Evolutionary conservation across 164 flowering plant species (phyloP), one percentile per base, ranked within the genome.

Genomic region (Dillenia suffruticosa): DNA sequence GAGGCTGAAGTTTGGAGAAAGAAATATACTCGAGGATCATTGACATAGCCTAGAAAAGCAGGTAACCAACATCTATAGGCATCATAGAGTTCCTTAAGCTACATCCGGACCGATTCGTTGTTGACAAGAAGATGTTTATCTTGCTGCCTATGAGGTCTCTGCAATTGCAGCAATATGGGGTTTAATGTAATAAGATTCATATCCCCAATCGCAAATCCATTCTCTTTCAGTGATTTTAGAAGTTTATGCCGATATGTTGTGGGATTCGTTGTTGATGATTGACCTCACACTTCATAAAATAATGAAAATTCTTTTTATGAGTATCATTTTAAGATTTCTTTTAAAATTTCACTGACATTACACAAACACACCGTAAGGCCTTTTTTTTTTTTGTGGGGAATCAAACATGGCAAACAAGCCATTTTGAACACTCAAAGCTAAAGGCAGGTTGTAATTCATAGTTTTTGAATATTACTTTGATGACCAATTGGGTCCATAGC

Each of bases 401-500:
- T 19, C 22, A 19, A 19, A 19, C 22, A 1, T 1, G 22, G 1
- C 22, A 19, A 19, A 19, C 22, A 19, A 1, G 22, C 22, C 22
- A 19, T 19, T 19, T n/a, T n/a, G n/a, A n/a, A n/a, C n/a, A n/a
- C n/a, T n/a, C n/a, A n/a, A n/a, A n/a, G n/a, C n/a, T n/a, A n/a
- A n/a, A n/a, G n/a, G n/a, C n/a, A n/a, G 40, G 40, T 26, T 26
- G 40, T 26, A 1, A 1, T n/a, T n/a, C n/a, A n/a, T n/a, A n/a
- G n/a, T n/a, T n/a, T n/a, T n/a, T n/a, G n/a, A n/a, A n/a, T n/a
- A n/a, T n/a, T n/a, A n/a, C n/a, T n/a, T n/a, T n/a, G n/a, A n/a
- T n/a, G n/a, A n/a, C 7, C 6, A 32, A 0, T 6, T 32, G 86
- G 87, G 89, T 87, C 89, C 82, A 83, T 87, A 89, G 92, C 92